Evolutionary conservation across 2,329 filamentous ascomycete species (phyloP).

Genomic region (Penicillium sp.): DNA sequence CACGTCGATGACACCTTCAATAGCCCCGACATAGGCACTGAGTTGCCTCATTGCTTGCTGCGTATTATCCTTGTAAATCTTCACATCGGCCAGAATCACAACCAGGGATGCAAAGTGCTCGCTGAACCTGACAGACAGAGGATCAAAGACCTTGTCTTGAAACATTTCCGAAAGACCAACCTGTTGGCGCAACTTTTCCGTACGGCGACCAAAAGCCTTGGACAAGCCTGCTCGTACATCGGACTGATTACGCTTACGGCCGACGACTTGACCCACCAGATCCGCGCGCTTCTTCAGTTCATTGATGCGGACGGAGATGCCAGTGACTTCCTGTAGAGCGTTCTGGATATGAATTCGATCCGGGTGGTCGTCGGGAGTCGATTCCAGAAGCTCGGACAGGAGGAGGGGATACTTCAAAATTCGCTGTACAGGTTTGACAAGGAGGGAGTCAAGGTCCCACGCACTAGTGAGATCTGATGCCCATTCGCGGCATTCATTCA

Average conservation of each 20-base stretch:
- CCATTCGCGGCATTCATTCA: constrained; percentile 88
- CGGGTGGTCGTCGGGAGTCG: constrained; percentile 80
- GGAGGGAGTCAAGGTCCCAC: constrained; percentile 93
- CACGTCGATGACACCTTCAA: constrained; percentile 77
- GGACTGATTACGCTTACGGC: constrained; percentile 82
- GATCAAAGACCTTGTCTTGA: constrained; percentile 80
- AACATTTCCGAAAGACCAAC: constrained; percentile 65
- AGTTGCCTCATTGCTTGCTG: constrained; percentile 80
- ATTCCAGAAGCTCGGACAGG: constrained; percentile 74
- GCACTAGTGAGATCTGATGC: constrained; percentile 89
- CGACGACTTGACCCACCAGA: constrained; percentile 84
- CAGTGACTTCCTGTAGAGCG: constrained; percentile 69
- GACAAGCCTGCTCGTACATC: constrained; percentile 82
- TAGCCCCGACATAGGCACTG: constrained; percentile 74
- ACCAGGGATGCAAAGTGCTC: constrained; percentile 92
- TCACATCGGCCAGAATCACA: constrained; percentile 89
- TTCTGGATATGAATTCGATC: constrained; percentile 72
- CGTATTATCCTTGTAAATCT: constrained; percentile 83
- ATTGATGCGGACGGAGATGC: constrained; percentile 73
- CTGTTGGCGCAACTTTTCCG: constrained; percentile 78
- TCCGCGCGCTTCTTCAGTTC: constrained; percentile 94
- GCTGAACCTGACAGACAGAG: constrained; percentile 81
- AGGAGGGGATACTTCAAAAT: constrained; percentile 92
- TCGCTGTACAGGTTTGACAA: constrained; percentile 95
- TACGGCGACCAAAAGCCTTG: constrained; percentile 85